Evolutionary conservation across 2,329 filamentous ascomycete species (phyloP), one percentile per base, ranked within the genome.

Genomic region (Colletotrichum aenigma): DNA sequence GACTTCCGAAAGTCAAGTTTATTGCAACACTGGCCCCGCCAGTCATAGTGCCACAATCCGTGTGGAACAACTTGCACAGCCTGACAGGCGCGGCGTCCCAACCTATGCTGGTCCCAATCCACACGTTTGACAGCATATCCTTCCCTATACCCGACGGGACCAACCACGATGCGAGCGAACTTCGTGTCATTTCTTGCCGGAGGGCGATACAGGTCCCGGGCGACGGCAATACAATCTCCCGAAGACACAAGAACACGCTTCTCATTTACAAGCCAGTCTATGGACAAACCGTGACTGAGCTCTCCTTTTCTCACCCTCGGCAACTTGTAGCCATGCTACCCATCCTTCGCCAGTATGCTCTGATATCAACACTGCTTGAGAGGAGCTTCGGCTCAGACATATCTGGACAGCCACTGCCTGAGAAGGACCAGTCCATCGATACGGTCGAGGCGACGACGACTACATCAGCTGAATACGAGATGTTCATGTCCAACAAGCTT

Each of bases 241-340:
- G 84, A 58, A 82, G 78, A 4, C 90, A 93, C 79, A 82, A 84
- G 15, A 94, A 93, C 80, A 91, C 89, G 0, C 87, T 97, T 2
- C 92, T 91, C 77, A 90, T 95, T 21, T 91, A 94, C 70, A 95
- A 95, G 82, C 90, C 92, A 3, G 94, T 95, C 10, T 95, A 93
- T 78, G 93, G 93, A 0, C 90, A 93, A 71, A 87, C 88, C 4
- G 83, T 97, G 10, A 90, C 89, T 1, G 91, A 93, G 71, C 87
- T 97, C 36, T 92, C 94, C 0, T 96, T 97, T 80, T 91, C 92
- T 4, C 95, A 97, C 80, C 95, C 95, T 0, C 90, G 92, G 66
- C 94, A 97, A 81, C 86, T 97, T 6, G 86, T 96, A 8, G 89
- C 91, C 69, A 91, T 96, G 81, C 87, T 97, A n/a, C 94, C 95